A percentile compares a stretch with the other conserved stretches of the same genome.
Conservation (phyloP, 805 yeast species). For the Saturnispora gosingensis region DNA sequence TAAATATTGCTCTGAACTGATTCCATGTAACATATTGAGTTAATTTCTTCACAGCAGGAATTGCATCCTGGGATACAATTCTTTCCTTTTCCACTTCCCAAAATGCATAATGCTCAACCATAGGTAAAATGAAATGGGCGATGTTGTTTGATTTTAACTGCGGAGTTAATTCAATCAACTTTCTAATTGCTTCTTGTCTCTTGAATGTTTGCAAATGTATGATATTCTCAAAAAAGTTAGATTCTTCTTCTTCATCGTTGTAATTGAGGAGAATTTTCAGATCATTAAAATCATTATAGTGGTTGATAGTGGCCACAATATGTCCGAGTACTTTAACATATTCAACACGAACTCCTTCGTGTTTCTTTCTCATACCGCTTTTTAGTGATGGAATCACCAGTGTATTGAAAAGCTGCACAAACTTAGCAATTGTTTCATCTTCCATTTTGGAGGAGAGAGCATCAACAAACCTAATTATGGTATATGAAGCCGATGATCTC, state of each 20-base stretch:
- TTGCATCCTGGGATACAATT: slow-evolving; percentile 57
- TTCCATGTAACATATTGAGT: slow-evolving; percentile 58
- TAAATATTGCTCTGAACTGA: slow-evolving; percentile 68
- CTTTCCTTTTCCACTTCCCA: slow-evolving; percentile 49
- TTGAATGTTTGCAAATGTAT: slow-evolving; percentile 78
- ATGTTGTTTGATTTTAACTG: slow-evolving; percentile 47
- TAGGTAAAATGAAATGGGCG: slow-evolving; percentile 75
- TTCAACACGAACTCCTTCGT: slow-evolving; percentile 61
- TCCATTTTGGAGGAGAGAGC: slow-evolving; percentile 29
- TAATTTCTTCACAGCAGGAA: slow-evolving; percentile 51
- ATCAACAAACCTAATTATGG: slow-evolving; percentile 59
- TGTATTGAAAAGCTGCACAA: slow-evolving; percentile 37
- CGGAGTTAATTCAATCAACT: slow-evolving; percentile 41
- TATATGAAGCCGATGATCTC: slow-evolving; percentile 64
- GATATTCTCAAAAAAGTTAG: slow-evolving; percentile 52
- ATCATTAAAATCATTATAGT: slow-evolving; percentile 45
- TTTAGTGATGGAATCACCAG: slow-evolving; percentile 57
- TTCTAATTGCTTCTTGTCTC: slow-evolving; percentile 73
- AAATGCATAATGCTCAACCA: slow-evolving; percentile 70
- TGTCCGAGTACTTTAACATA: slow-evolving; percentile 59
- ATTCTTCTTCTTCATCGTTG: slow-evolving; percentile 77
- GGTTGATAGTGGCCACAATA: slow-evolving; percentile 39
- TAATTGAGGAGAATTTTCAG: slow-evolving; percentile 53
- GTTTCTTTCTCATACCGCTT: slow-evolving; percentile 52
- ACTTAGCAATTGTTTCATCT: slow-evolving; percentile 22